These are phyloP conservation scores for Tulasnella sp. DNA, from an alignment of 768 basidiomycete species.

Conservation along the genomic window DNA sequence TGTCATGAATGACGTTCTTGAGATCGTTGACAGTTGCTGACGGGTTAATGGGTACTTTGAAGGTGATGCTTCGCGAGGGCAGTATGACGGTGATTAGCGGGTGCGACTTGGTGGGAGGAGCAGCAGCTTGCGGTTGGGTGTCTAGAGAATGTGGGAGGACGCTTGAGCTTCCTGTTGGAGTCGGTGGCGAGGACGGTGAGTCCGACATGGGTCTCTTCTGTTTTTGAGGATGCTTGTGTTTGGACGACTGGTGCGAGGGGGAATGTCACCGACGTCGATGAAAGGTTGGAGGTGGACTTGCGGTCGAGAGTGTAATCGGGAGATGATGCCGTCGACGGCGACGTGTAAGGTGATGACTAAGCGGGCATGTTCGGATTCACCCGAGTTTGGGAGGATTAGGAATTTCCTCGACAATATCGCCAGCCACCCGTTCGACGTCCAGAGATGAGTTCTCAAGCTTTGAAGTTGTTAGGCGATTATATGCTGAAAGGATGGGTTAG, in stretches of 20 bases:
- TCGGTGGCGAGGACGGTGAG: neutral
- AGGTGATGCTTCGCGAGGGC: neutral
- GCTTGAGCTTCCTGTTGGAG: neutral
- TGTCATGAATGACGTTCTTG: neutral
- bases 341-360: neutral
- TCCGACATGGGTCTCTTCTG: neutral
- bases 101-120: neutral
- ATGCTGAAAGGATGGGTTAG: constrained; percentile 71
- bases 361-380: neutral
- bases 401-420: neutral
- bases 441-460: constrained; percentile 3
- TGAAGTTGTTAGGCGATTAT: constrained; percentile 40
- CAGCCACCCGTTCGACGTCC: too few species aligned
- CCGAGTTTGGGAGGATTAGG: neutral
- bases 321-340: constrained; percentile 2
- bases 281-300: neutral
- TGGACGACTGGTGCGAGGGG: neutral
- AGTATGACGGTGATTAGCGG: constrained; percentile 2
- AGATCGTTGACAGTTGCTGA: constrained; percentile 6
- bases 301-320: neutral
- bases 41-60: neutral
- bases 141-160: neutral
- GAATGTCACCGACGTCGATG: neutral
- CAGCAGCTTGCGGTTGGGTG: neutral
- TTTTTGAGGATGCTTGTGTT: neutral